Conservation (phyloP, 441 rosid genomes). For the Manihot esculenta region DNA sequence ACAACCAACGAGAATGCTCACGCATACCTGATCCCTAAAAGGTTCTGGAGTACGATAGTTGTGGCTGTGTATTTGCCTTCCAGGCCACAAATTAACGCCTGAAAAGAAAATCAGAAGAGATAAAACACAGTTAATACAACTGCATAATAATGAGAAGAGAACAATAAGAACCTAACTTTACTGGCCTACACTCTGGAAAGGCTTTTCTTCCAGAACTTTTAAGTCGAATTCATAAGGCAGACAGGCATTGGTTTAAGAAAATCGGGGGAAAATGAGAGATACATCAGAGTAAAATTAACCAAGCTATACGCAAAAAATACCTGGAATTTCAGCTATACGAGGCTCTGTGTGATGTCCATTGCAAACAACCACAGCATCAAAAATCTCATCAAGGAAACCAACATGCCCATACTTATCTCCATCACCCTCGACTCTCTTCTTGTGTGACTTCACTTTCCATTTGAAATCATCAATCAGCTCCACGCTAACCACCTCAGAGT, state of each 20-base stretch:
- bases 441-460: slow-evolving; percentile 51
- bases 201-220: too few relatives aligned
- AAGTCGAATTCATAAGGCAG: too few relatives aligned
- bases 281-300: too few relatives aligned
- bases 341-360: slow-evolving; percentile 68
- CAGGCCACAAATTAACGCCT: slow-evolving; percentile 73
- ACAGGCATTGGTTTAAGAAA: too few relatives aligned
- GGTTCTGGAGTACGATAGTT: slow-evolving; percentile 65
- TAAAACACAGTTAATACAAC: too few relatives aligned
- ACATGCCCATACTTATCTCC: not conserved
- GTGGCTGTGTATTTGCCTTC: slow-evolving; percentile 82
- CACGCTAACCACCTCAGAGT: slow-evolving; percentile 53
- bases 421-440: not conserved
- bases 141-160: too few relatives aligned
- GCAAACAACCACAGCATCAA: slow-evolving; percentile 83
- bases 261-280: too few relatives aligned
- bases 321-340: slow-evolving; percentile 63
- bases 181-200: too few relatives aligned
- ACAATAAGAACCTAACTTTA: too few relatives aligned
- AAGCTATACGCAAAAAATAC: slow-evolving; percentile 24
- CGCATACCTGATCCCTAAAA: slow-evolving; percentile 54
- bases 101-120: not conserved
- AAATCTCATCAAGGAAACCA: slow-evolving; percentile 42
- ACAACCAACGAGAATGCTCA: slow-evolving; percentile 12
- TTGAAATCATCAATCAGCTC: slow-evolving; percentile 25